These are phyloP conservation scores for Suillus ampliporus DNA, from an alignment of 768 basidiomycete species.

Conservation along the genomic window DNA sequence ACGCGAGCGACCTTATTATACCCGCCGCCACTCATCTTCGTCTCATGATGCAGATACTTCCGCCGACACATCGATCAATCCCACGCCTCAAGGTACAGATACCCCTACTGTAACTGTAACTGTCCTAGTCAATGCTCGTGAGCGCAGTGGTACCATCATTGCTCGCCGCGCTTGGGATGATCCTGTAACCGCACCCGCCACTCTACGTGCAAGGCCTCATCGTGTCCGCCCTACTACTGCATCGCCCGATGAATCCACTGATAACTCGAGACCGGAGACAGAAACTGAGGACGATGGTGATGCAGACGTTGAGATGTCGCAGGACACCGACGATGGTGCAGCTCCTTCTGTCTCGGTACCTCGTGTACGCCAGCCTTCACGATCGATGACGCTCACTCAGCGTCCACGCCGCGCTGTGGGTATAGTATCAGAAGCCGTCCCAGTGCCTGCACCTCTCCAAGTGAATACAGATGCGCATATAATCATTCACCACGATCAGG, in stretches of 20 bases:
- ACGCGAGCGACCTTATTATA: constrained; percentile 23
- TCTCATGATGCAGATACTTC: constrained; percentile 62
- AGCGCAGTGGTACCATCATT: constrained; percentile 78
- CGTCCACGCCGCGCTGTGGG: constrained; percentile 50
- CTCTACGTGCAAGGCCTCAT: constrained; percentile 36
- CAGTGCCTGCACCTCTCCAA: constrained; percentile 40
- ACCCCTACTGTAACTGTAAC: constrained; percentile 66
- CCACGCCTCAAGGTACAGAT: constrained; percentile 62
- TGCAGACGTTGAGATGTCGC: constrained; percentile 54
- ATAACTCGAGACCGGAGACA: constrained; percentile 68
- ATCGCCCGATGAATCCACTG: constrained; percentile 50
- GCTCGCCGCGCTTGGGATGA: constrained; percentile 68
- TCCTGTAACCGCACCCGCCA: constrained; percentile 23
- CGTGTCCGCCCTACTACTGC: constrained; percentile 38
- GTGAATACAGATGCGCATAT: constrained; percentile 56
- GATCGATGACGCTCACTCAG: constrained; percentile 38
- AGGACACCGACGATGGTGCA: constrained; percentile 39
- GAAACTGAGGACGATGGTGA: constrained; percentile 82
- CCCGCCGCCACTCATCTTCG: constrained; percentile 26
- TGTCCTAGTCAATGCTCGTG: constrained; percentile 63
- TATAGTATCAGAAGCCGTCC: constrained; percentile 48
- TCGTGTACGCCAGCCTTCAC: constrained; percentile 36
- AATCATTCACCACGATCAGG: constrained; percentile 55
- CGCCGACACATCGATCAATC: constrained; percentile 62
- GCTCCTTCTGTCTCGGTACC: constrained; percentile 31